Base-by-base conservation (phyloP, 371 early-diverging fungal species). In the Phascolomyces articulosus region DNA sequence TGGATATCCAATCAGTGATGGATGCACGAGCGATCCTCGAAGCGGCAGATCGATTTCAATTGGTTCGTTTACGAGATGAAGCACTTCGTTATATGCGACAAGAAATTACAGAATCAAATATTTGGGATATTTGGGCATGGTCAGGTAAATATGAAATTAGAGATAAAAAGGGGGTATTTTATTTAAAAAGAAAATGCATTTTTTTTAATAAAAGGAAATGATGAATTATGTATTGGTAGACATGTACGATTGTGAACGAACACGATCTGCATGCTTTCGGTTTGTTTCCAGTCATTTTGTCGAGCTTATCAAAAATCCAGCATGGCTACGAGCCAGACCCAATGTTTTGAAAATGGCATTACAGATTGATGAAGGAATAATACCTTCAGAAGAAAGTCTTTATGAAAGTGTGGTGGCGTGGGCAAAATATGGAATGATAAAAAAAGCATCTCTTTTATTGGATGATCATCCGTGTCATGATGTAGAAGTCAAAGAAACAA, bases 71-170 rank as follows among this genome's bases (percentile, higher is more conserved):
- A 27, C 73, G 78, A 38, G 82, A 86, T 21, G 75, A 75, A n/a
- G 86, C 83, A 29, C 75, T 86, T 63, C 75, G 81, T 4, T 75
- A 72, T 40, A 57, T 87, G 41, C 53, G 77, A 10, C 64, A 69
- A 18, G 81, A 82, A 10, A 40, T 87, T 15, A 66, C 72, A 0
- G 58, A 65, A 13, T 69, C 74, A 2, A 84, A 82, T 34, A 75
- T 86, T 21, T 87, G 87, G 87, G 81, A 78, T 29, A 82, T 82
- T 21, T 87, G 87, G 86, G 78, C 74, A 11, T 73, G 78, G 27
- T 84, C 87, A 47, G 75, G 78, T 40, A 24, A 31, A 26, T 41
- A 41, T 41, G 9, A 6, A 31, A 6, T 6, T 31, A 31, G 3
- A 41, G 8, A 1, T 44, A 44, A 4, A 13, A 44, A 13, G 6